Evolutionary conservation across 805 yeast species (phyloP).

Genomic region (Grigorovia transvaalensis): DNA sequence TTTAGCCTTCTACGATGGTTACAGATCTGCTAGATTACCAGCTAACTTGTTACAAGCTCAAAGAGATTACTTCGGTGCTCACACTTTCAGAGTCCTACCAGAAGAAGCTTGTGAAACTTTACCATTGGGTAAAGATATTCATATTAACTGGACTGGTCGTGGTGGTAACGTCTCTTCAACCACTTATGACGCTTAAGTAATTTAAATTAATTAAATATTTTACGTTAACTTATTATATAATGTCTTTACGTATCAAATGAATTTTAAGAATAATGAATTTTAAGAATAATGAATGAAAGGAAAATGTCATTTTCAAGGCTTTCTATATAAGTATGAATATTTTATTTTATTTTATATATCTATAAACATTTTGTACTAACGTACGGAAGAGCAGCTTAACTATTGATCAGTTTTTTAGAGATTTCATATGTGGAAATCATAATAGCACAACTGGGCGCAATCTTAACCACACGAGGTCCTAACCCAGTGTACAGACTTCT

Average conservation of each 20-base stretch:
- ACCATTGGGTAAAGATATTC: constrained; percentile 77
- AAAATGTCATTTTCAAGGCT: too few relatives aligned
- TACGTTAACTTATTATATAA: neutral
- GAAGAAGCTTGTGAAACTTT: constrained; percentile 65
- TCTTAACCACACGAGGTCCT: constrained; percentile 75
- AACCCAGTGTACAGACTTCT: constrained; percentile 80
- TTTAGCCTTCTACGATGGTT: constrained; percentile 95
- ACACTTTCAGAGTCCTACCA: constrained; percentile 92
- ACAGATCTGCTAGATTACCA: constrained; percentile 90
- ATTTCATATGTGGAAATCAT: constrained; percentile 95
- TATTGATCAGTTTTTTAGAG: constrained; percentile 44
- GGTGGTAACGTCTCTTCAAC: constrained; percentile 98
- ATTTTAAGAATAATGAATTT: neutral
- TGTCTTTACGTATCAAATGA: neutral
- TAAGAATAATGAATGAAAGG: too few relatives aligned
- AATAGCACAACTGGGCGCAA: constrained; percentile 96
- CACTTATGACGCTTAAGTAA: constrained; percentile 72
- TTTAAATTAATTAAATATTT: neutral
- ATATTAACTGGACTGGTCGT: constrained; percentile 98
- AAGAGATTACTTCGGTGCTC: constrained; percentile 99
- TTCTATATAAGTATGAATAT: neutral
- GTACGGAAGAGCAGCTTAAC: neutral
- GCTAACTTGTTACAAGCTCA: constrained; percentile 98
- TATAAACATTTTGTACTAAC: neutral
- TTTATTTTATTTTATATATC: constrained; percentile 1